phyloP scores from a whole-genome alignment of 202 grass and related monocot genomes.

The Panicum hallii region DNA sequence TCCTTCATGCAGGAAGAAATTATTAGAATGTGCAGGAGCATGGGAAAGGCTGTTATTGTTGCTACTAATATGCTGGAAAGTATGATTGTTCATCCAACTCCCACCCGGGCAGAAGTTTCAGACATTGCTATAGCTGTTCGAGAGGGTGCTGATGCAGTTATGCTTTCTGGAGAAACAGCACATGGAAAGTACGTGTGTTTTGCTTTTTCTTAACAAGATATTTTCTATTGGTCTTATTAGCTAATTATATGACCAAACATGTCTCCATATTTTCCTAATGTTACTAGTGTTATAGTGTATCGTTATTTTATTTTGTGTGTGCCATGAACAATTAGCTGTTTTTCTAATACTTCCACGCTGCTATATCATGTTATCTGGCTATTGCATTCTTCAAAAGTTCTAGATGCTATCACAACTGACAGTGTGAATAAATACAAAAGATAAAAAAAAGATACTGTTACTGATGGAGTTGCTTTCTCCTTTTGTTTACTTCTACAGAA shows the following conservation, averaged over 20 bases:
- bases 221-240: background rate
- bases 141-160: constrained; percentile 96
- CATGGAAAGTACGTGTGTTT: constrained; percentile 88
- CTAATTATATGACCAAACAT: constrained; percentile 28
- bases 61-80: constrained; percentile 99
- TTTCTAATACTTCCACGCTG: background rate
- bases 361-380: constrained; percentile 13
- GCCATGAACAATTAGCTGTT: background rate
- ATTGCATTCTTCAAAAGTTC: constrained; percentile 35
- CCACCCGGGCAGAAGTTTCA: constrained; percentile 95
- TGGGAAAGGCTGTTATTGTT: constrained; percentile 99
- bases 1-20: constrained; percentile 85
- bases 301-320: background rate
- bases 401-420: background rate
- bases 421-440: background rate
- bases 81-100: constrained; percentile 99
- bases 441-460: constrained; percentile 5
- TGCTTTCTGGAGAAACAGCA: constrained; percentile 99
- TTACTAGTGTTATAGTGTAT: constrained; percentile 14
- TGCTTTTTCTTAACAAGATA: constrained; percentile 18
- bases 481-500: constrained; percentile 24
- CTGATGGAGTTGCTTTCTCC: background rate
- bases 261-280: background rate
- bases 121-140: constrained; percentile 99
- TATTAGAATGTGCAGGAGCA: constrained; percentile 96